Evolutionary conservation across 352 stramenopile species (phyloP).

Genomic region (Pythium myriotylum): DNA sequence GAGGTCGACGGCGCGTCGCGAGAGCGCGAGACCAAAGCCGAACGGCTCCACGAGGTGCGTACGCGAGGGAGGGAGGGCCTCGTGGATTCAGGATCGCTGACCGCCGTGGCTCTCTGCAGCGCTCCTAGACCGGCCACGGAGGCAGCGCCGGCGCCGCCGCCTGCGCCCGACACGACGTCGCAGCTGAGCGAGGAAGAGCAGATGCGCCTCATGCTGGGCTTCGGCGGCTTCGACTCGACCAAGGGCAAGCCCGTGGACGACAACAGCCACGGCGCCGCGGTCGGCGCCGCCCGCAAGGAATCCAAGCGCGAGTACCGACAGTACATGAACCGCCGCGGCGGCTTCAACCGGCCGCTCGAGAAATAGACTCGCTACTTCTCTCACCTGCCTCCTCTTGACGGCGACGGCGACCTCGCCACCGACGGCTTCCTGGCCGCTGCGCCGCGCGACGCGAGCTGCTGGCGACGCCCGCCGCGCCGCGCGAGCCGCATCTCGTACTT

Average conservation of each 20-base stretch:
- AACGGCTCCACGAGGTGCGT: constrained; percentile 1
- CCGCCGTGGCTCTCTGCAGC: neutral
- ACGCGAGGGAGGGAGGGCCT: neutral
- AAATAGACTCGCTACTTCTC: constrained; percentile 4
- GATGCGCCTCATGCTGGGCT: constrained; percentile 87
- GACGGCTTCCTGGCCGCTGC: constrained; percentile 1
- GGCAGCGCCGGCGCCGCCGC: neutral
- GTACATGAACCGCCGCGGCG: constrained; percentile 97
- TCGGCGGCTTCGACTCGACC: constrained; percentile 92
- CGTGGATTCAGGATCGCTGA: too few relatives aligned
- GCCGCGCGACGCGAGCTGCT: constrained; percentile 33
- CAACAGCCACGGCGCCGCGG: constrained; percentile 84
- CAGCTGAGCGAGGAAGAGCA: constrained; percentile 77
- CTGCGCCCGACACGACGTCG: constrained; percentile 1
- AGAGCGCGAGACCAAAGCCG: neutral
- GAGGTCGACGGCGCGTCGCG: constrained; percentile 14
- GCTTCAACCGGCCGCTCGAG: constrained; percentile 94
- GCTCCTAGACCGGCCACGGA: neutral
- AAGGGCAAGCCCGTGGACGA: constrained; percentile 93
- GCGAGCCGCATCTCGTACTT: constrained; percentile 57
- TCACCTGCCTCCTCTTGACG: constrained; percentile 1
- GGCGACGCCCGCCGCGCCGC: constrained; percentile 54
- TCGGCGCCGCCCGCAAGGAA: constrained; percentile 85
- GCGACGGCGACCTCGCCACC: neutral
- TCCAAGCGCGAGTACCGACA: constrained; percentile 95